Evolutionary conservation across 1,139 yeast genomes (phyloP).

Genomic region (Hanseniaspora sp.): DNA sequence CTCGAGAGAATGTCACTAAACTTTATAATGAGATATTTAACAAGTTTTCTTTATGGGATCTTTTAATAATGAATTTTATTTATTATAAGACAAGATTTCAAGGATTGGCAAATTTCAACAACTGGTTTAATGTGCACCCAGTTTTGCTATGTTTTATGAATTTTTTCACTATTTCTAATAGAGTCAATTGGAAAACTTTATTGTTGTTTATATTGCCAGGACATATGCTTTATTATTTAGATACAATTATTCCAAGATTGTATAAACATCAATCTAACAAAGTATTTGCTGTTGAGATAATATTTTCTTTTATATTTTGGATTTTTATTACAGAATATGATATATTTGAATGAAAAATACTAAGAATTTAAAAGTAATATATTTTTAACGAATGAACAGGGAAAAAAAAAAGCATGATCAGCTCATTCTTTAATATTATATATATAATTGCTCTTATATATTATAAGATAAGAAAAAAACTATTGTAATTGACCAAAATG

Average conservation of each 20-base stretch:
- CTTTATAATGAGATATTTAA: neutral
- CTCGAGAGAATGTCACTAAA: neutral
- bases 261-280: neutral
- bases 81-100: slow-evolving; percentile 6
- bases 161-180: neutral
- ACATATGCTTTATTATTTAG: slow-evolving; percentile 2
- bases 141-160: neutral
- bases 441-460: too few species aligned
- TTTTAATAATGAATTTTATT: slow-evolving; percentile 2
- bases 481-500: neutral
- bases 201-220: slow-evolving; percentile 4
- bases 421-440: too few species aligned
- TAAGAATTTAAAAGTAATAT: too few species aligned
- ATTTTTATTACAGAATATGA: too few species aligned
- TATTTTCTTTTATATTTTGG: neutral
- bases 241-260: neutral
- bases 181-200: neutral
- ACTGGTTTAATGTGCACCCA: slow-evolving; percentile 12
- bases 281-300: neutral
- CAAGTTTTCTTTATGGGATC: slow-evolving; percentile 1
- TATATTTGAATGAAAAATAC: too few species aligned
- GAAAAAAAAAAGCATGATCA: too few species aligned
- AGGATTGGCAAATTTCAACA: slow-evolving; percentile 2
- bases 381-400: too few species aligned
- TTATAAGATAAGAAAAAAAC: neutral